These are phyloP conservation scores for Lepiota brunneoincarnata DNA, from an alignment of 768 basidiomycete genomes.

Conservation along the genomic window DNA sequence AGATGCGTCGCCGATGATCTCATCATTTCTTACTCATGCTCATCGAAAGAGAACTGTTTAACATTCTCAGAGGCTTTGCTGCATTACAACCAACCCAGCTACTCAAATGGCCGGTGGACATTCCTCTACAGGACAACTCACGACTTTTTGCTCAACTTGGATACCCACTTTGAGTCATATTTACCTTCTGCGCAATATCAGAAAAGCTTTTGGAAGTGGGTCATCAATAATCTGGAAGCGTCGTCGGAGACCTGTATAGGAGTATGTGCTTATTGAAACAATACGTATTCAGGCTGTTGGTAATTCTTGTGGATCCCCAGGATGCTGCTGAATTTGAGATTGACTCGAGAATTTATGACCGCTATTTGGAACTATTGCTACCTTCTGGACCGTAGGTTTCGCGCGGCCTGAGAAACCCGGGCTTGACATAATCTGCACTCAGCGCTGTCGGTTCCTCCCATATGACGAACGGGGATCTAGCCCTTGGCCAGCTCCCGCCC, in stretches of 20 bases:
- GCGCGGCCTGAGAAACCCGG: background rate
- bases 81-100: constrained; percentile 43
- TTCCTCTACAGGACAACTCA: constrained; percentile 43
- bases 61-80: constrained; percentile 50
- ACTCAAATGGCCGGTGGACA: constrained; percentile 37
- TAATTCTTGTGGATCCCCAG: background rate
- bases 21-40: background rate
- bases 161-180: constrained; percentile 51
- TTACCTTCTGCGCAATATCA: constrained; percentile 67
- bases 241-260: constrained; percentile 43
- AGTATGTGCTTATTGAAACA: background rate
- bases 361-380: constrained; percentile 50
- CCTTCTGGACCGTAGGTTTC: constrained; percentile 30
- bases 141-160: constrained; percentile 48
- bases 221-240: constrained; percentile 51
- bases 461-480: constrained; percentile 19
- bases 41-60: constrained; percentile 28
- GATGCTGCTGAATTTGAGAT: constrained; percentile 54
- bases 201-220: constrained; percentile 72
- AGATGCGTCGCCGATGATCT: constrained; percentile 13
- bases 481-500: constrained; percentile 33
- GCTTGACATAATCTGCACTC: constrained; percentile 3
- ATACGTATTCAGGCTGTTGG: background rate
- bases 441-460: constrained; percentile 22
- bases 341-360: constrained; percentile 61